Conservation (phyloP, 2,329 filamentous ascomycete genomes). For the Rhynchosporium secalis region DNA sequence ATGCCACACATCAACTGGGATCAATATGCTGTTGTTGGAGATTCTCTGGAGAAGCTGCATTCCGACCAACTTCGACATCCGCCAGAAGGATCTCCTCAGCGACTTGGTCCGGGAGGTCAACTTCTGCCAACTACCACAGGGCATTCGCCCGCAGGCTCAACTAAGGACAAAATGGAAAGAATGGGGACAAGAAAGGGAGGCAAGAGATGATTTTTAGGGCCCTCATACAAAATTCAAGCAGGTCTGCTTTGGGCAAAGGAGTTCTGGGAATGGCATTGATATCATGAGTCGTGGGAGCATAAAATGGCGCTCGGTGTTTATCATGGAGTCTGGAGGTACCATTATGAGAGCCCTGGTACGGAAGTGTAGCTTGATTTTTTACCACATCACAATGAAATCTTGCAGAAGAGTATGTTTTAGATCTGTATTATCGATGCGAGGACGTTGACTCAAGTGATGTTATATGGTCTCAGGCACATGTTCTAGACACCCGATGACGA, state of each 20-base stretch:
- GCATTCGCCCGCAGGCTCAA: constrained; percentile 56
- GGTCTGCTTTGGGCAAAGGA: neutral
- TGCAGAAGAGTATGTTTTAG: neutral
- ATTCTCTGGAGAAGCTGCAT: constrained; percentile 81
- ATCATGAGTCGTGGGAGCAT: neutral
- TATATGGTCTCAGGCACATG: too few relatives aligned
- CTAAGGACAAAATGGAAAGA: constrained; percentile 50
- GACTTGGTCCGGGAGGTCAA: constrained; percentile 45
- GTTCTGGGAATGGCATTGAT: neutral
- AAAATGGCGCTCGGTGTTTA: neutral
- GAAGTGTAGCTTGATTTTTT: neutral
- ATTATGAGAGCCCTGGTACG: neutral
- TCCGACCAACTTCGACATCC: constrained; percentile 73
- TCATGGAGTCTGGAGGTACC: neutral
- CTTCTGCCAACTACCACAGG: constrained; percentile 52
- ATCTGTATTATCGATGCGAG: neutral
- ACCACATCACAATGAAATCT: neutral
- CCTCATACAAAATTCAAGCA: neutral
- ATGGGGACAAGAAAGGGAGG: constrained; percentile 29
- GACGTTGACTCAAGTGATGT: too few relatives aligned
- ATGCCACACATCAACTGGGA: constrained; percentile 92
- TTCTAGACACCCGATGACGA: too few relatives aligned
- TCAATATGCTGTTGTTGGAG: constrained; percentile 88
- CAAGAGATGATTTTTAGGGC: constrained; percentile 22
- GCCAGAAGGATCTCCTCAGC: constrained; percentile 53